phyloP scores from a whole-genome alignment of 2,329 filamentous ascomycete genomes.

The Fusarium sp. region DNA sequence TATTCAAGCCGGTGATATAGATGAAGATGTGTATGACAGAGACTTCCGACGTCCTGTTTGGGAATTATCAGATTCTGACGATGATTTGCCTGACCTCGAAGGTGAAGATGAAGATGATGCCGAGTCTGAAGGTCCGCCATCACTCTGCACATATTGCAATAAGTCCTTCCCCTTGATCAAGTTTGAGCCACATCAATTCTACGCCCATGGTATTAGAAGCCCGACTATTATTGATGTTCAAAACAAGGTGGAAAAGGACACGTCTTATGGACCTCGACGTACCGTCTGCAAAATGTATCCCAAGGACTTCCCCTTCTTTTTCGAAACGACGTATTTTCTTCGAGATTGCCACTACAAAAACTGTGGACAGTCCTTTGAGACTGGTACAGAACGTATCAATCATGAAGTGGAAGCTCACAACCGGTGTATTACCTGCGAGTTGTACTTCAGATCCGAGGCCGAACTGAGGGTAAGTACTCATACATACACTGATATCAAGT shows the following conservation, averaged over 20 bases:
- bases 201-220: neutral
- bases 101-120: neutral
- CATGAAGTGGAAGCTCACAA: neutral
- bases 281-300: neutral
- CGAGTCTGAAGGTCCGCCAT: neutral
- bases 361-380: neutral
- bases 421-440: neutral
- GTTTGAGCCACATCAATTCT: neutral
- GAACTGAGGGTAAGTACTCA: neutral
- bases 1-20: neutral
- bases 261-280: neutral
- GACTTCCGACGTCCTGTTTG: neutral
- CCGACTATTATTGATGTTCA: neutral
- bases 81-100: neutral
- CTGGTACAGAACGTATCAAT: neutral
- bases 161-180: neutral
- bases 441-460: neutral
- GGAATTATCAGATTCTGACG: no score
- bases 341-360: neutral
- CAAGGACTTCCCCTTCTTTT: neutral
- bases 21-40: neutral
- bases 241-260: neutral
- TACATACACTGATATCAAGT: fast-evolving
- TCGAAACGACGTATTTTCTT: neutral
- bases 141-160: neutral